Conservation (phyloP, 257 asterid species). For the Salvia rosmarinus region DNA sequence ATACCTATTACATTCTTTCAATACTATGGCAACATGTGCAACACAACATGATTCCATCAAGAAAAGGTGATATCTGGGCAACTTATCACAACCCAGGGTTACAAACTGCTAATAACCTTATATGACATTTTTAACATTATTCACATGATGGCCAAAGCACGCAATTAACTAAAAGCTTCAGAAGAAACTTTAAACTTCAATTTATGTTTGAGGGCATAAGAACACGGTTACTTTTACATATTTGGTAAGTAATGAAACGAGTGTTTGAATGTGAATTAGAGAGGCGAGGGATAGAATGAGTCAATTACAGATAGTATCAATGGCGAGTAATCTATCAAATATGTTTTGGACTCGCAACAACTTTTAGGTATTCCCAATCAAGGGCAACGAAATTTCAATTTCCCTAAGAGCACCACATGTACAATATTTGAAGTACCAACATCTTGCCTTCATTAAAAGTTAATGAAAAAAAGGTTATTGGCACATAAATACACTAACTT, state of each 20-base stretch:
- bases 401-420: neutral
- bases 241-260: neutral
- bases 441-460: no score
- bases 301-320: neutral
- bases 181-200: neutral
- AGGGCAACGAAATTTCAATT: neutral
- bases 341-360: neutral
- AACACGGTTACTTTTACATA: neutral
- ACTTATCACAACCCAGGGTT: neutral
- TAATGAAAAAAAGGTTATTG: no score
- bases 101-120: neutral
- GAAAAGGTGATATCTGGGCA: neutral
- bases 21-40: slow-evolving; percentile 9
- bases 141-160: neutral
- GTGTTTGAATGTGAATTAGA: neutral
- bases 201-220: neutral
- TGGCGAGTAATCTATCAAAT: neutral
- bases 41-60: no score
- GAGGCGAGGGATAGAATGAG: neutral
- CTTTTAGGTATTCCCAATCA: neutral
- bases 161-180: slow-evolving; percentile 9
- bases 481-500: no score
- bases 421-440: neutral
- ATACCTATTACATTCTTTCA: neutral
- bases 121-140: no score